A percentile compares a stretch with the other conserved stretches of the same genome.
Conservation (phyloP, 164 flowering plant genomes). For the Berberis vulgaris region DNA sequence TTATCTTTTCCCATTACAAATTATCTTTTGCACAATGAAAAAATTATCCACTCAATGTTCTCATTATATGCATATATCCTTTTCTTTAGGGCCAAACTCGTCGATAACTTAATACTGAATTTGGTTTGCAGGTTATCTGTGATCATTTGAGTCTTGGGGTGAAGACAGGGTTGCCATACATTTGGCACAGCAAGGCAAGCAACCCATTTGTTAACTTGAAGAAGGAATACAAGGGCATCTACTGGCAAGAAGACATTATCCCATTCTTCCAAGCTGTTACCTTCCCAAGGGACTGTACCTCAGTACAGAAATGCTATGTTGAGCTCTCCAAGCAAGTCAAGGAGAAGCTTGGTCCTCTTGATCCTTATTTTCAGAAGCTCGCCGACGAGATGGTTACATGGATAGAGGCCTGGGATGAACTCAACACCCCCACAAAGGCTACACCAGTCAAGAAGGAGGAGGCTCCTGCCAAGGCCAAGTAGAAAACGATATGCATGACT, state of each 20-base stretch:
- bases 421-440: constrained; percentile 21
- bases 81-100: no score
- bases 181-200: constrained; percentile 58
- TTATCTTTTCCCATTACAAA: no score
- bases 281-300: constrained; percentile 38
- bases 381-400: constrained; percentile 48
- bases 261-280: constrained; percentile 47
- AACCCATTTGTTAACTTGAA: constrained; percentile 55
- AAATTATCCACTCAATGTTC: no score
- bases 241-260: constrained; percentile 48
- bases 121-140: constrained; percentile 33
- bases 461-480: constrained; percentile 12
- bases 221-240: constrained; percentile 44
- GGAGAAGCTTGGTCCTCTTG: constrained; percentile 35
- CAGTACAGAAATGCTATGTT: constrained; percentile 40
- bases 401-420: constrained; percentile 54
- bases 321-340: constrained; percentile 39
- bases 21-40: no score
- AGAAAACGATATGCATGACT: neutral
- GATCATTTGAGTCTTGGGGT: constrained; percentile 46
- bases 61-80: no score
- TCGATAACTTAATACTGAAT: neutral
- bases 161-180: constrained; percentile 42
- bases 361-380: constrained; percentile 42
- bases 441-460: constrained; percentile 12